Conservation (phyloP, 2,329 filamentous ascomycete species). For the Calonectria pauciramosa region DNA sequence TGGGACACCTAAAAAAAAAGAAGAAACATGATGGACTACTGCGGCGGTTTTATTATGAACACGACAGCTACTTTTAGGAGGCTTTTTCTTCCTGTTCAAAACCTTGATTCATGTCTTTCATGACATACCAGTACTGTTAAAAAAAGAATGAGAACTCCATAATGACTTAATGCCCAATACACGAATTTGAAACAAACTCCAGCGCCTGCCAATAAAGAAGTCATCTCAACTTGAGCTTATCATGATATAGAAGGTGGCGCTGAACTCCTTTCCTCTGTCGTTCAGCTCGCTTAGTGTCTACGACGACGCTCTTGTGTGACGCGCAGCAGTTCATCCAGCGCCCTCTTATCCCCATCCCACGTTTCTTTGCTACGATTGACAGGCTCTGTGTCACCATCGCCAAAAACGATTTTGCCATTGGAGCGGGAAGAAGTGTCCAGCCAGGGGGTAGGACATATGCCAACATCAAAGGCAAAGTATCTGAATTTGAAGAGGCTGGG, state of each 20-base stretch:
- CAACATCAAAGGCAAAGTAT: background rate
- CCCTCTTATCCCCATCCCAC: background rate
- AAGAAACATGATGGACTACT: background rate
- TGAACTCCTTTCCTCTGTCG: background rate
- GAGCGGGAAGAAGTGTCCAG: fast-evolving
- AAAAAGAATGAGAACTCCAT: background rate
- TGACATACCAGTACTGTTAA: background rate
- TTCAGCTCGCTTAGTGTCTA: background rate
- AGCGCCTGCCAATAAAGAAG: no score
- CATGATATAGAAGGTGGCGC: no score
- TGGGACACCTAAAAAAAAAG: background rate
- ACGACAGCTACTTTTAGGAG: background rate
- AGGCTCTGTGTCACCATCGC: background rate
- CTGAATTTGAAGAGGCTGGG: background rate
- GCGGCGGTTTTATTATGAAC: background rate
- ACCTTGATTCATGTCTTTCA: background rate
- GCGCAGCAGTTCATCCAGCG: background rate
- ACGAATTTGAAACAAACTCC: background rate
- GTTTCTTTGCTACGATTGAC: background rate
- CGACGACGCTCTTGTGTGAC: background rate
- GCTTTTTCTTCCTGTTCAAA: background rate
- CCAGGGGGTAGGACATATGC: background rate
- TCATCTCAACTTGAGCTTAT: no score
- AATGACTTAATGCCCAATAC: background rate
- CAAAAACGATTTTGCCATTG: background rate